phyloP scores from a whole-genome alignment of 2,329 filamentous ascomycete species.

The Calonectria ilicicola region DNA sequence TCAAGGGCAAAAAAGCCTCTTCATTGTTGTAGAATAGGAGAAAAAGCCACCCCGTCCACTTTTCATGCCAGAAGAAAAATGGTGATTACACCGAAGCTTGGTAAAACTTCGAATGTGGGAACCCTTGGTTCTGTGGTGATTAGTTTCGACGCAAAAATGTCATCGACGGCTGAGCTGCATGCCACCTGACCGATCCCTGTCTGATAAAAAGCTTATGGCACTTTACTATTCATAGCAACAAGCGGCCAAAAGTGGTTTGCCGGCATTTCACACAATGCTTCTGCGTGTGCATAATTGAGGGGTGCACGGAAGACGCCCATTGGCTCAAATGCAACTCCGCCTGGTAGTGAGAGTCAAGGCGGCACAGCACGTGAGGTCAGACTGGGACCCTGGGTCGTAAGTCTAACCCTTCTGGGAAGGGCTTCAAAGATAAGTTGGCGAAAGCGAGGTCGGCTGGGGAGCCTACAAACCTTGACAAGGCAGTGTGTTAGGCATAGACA shows the following conservation, averaged over 20 bases:
- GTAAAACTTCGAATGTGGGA: neutral
- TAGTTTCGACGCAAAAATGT: neutral
- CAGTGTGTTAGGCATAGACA: neutral
- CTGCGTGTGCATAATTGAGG: neutral
- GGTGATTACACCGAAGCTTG: neutral
- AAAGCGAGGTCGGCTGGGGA: neutral
- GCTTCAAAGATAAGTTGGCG: neutral
- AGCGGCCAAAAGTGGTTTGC: neutral
- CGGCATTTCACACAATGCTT: neutral
- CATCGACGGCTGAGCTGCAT: slow-evolving; percentile 7
- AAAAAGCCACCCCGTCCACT: neutral
- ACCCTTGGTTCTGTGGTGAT: neutral
- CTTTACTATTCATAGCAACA: slow-evolving; percentile 24
- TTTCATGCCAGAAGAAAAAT: neutral
- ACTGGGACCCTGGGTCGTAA: neutral
- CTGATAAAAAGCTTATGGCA: slow-evolving; percentile 25
- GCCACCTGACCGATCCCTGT: slow-evolving; percentile 16
- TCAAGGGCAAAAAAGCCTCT: neutral
- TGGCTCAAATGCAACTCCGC: slow-evolving; percentile 2
- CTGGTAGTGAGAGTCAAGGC: neutral
- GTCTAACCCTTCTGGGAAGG: neutral
- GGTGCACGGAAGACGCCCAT: neutral
- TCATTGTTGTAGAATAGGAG: neutral
- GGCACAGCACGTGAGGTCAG: neutral
- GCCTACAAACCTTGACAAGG: neutral